Conservation (phyloP, 164 flowering plant genomes). For the Macadamia integrifolia region DNA sequence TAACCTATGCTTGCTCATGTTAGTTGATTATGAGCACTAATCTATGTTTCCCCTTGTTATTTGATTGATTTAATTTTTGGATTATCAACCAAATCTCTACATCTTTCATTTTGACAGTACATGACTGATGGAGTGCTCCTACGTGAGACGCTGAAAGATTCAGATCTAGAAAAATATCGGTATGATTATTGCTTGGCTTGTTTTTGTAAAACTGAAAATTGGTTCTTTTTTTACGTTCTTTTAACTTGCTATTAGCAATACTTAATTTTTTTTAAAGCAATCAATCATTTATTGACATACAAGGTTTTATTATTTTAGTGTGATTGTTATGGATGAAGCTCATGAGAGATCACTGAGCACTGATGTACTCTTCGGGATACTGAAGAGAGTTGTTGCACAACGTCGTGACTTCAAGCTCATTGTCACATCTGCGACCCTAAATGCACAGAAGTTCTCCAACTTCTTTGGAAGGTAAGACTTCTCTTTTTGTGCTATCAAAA, state of each 20-base stretch:
- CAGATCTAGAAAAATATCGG: conserved; percentile 96
- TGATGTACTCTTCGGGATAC: conserved; percentile 92
- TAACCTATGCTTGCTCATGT: neutral
- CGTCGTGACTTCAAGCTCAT: conserved; percentile 98
- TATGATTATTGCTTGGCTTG: conserved; percentile 19
- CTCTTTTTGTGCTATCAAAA: neutral
- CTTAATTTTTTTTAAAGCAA: neutral
- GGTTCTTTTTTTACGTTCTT: neutral
- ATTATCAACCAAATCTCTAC: conserved; percentile 4
- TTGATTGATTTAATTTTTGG: neutral
- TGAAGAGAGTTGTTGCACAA: conserved; percentile 88
- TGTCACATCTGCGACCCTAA: conserved; percentile 96
- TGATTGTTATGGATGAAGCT: conserved; percentile 96
- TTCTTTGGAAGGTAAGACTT: conserved; percentile 84
- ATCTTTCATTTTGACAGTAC: conserved; percentile 48
- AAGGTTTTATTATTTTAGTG: conserved; percentile 39
- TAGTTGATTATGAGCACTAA: neutral
- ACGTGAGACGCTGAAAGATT: conserved; percentile 89
- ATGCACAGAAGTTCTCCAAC: conserved; percentile 89
- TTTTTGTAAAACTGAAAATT: neutral
- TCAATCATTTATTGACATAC: neutral
- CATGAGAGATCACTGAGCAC: conserved; percentile 95
- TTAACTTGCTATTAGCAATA: neutral
- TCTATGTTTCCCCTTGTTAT: neutral
- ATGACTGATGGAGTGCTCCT: conserved; percentile 99